Evolutionary conservation across 768 basidiomycete species (phyloP).

Genomic region (Boletus barrowsii): DNA sequence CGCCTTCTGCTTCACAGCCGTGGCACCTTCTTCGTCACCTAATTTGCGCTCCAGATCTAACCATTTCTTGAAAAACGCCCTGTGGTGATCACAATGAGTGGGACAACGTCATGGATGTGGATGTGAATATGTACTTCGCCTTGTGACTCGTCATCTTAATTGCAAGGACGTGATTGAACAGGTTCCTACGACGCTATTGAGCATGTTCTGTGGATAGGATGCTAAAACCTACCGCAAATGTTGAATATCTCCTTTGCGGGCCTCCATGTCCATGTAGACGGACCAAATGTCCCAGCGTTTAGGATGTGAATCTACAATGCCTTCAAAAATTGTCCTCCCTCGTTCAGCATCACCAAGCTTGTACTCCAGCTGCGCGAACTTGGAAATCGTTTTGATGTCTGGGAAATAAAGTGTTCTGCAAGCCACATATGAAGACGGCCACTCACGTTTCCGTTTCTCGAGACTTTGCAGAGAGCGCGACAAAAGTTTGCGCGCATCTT

Average conservation of each 20-base stretch:
- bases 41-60: conserved; percentile 80
- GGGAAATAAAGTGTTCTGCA: conserved; percentile 1
- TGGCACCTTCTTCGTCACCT: conserved; percentile 83
- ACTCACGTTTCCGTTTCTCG: conserved; percentile 90
- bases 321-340: conserved; percentile 94
- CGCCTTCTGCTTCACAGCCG: conserved; percentile 81
- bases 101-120: not conserved
- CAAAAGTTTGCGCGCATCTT: conserved; percentile 81
- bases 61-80: conserved; percentile 98
- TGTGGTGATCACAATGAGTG: conserved; percentile 31
- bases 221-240: conserved; percentile 56
- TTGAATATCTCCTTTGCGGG: conserved; percentile 73
- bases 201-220: not conserved
- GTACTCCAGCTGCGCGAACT: conserved; percentile 94
- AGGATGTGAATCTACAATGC: conserved; percentile 92
- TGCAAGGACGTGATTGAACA: conserved; percentile 83
- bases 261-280: conserved; percentile 96
- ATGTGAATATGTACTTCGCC: conserved; percentile 71
- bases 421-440: not conserved
- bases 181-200: conserved; percentile 46
- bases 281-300: conserved; percentile 96
- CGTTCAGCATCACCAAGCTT: conserved; percentile 91
- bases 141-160: conserved; percentile 92
- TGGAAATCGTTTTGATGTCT: conserved; percentile 96
- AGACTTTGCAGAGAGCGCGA: conserved; percentile 87